A percentile compares a stretch with the other conserved stretches of the same genome.
phyloP scores from a whole-genome alignment of 2,329 filamentous ascomycete species.

The Bipolaris victoriae region DNA sequence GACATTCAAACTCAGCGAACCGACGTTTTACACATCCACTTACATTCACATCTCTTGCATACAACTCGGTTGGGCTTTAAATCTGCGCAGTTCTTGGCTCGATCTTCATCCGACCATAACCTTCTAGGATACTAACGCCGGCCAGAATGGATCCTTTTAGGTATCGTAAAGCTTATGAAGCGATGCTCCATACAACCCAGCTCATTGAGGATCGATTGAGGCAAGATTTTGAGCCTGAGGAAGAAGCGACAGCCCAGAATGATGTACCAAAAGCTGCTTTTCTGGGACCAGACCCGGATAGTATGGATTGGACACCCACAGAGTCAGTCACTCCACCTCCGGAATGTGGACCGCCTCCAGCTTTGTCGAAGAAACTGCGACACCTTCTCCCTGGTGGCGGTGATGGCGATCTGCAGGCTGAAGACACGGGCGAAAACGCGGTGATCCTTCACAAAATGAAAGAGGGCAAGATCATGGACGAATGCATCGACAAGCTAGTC shows the following conservation, averaged over 20 bases:
- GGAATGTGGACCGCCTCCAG: slow-evolving; percentile 39
- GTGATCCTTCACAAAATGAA: slow-evolving; percentile 44
- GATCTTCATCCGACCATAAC: slow-evolving; percentile 1
- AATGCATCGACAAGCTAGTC: slow-evolving; percentile 47
- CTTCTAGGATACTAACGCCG: slow-evolving; percentile 22
- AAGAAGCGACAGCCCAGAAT: slow-evolving; percentile 12
- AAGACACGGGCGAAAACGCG: slow-evolving; percentile 34
- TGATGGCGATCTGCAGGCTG: slow-evolving; percentile 30
- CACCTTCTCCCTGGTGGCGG: slow-evolving; percentile 36
- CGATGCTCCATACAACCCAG: slow-evolving; percentile 46
- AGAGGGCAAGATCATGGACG: slow-evolving; percentile 46
- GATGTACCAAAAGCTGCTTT: slow-evolving; percentile 20
- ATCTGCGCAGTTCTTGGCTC: neutral
- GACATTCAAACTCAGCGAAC: slow-evolving; percentile 7
- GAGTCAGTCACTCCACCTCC: slow-evolving; percentile 36
- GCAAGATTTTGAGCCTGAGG: slow-evolving; percentile 22
- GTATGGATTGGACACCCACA: slow-evolving; percentile 49
- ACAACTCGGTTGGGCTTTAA: neutral
- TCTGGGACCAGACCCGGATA: slow-evolving; percentile 43
- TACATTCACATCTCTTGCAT: slow-evolving; percentile 11
- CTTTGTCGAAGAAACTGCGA: slow-evolving; percentile 40
- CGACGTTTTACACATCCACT: neutral
- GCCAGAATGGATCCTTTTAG: slow-evolving; percentile 46
- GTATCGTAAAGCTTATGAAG: slow-evolving; percentile 47
- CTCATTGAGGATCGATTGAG: slow-evolving; percentile 41